Base-by-base conservation (phyloP, 2,329 filamentous ascomycete genomes). In the Hymenoscyphus infarciens region DNA sequence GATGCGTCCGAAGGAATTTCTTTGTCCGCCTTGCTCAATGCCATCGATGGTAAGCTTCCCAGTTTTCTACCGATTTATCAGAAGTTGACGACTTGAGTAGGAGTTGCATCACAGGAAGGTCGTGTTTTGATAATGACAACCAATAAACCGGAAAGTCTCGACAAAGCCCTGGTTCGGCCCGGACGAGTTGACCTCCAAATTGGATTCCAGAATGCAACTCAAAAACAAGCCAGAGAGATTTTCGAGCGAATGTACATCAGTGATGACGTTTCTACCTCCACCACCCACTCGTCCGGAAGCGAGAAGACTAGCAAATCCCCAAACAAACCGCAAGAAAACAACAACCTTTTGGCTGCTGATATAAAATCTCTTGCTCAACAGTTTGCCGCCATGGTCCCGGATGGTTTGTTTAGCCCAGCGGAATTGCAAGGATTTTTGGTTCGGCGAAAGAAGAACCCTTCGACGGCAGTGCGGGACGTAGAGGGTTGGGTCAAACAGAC, bases 41-140 rank as follows among this genome's bases (percentile, higher is more conserved):
- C 86, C 27, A 85, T 90, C 64, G 91, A 96, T 70, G 65, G 87
- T 2, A 45, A 15, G 22, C 15, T 38, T 45, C 13, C 11, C 38
- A 8, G 13, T 4, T 15, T 13, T 45, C 2, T 16, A 5, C 16
- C 19, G 55, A 22, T 2, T 2, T 45, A 27, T 6, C n/a, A 25
- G 22, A 27, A 2, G 11, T 4, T 42, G 13, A 57, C 13, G 10
- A 39, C 8, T 35, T 29, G 7, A 27, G 7, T 15, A 58, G 38
- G 57, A 6, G 86, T 89, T 0, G 85, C 86, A 1, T 84, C 84
- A 0, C 83, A 84, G 61, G 87, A 90, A 75, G 87, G 87, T 1
- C 80, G 86, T 5, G 83, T 90, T 1, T 77, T 90, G 0, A 83
- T 90, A 66, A 90, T 90, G 87, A 90, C 87, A 0, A 88, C 87